Conservation (phyloP, 1,139 yeast species). For the Taiozyma sp. region DNA sequence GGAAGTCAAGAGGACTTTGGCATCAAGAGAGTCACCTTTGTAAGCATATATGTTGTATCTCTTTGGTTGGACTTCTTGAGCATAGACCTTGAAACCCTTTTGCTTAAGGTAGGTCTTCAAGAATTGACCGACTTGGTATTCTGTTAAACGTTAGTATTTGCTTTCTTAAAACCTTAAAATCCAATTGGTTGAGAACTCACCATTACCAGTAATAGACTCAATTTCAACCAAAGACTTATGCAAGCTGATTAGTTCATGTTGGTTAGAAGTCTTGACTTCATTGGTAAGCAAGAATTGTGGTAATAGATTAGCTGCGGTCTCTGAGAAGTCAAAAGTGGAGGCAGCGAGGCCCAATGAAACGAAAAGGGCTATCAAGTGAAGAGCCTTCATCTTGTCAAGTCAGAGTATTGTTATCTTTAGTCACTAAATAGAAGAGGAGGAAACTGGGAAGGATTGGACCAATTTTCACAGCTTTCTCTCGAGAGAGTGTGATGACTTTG, state of each 20-base stretch:
- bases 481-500: not conserved
- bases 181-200: not conserved
- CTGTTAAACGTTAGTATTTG: conserved; percentile 3
- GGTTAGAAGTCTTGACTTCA: conserved; percentile 1
- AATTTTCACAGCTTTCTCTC: not conserved
- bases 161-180: not conserved
- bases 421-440: not conserved
- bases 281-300: not conserved
- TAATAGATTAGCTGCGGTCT: not conserved
- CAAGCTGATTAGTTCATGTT: conserved; percentile 18
- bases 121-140: conserved; percentile 14
- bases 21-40: conserved; percentile 33
- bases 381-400: conserved; percentile 8
- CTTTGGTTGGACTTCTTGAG: conserved; percentile 30
- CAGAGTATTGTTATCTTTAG: not conserved
- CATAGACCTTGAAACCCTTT: conserved; percentile 49
- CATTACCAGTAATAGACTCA: conserved; percentile 17
- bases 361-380: conserved; percentile 3
- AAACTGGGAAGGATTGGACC: not conserved
- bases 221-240: conserved; percentile 22
- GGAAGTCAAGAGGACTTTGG: conserved; percentile 52
- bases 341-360: conserved; percentile 10
- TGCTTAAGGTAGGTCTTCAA: conserved; percentile 30
- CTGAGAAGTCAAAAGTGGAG: conserved; percentile 9
- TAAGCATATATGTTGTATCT: conserved; percentile 59